Base-by-base conservation (phyloP, 2,329 filamentous ascomycete genomes). In the Exophiala phaeomuriformis region DNA sequence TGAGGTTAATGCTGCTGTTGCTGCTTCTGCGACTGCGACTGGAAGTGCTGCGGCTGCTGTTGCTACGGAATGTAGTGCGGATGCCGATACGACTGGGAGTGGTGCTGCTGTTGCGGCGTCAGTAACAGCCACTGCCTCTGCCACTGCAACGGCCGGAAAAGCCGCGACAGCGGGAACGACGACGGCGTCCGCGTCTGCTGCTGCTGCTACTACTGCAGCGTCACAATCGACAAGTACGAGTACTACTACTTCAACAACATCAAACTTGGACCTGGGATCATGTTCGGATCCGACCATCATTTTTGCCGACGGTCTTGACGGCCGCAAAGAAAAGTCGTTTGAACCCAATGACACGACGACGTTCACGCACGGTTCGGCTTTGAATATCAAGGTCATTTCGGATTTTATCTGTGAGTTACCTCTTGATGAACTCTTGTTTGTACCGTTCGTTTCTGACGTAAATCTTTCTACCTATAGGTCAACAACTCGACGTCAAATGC, bases 361-460 rank as follows among this genome's bases (percentile, higher is more conserved):
- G 63, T 81, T 80, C 68, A 71, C 69, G 65, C 78, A 80, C 66
- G 77, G 77, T 49, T 77, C 75, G 2, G 77, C 77, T 5, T 64
- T 71, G 39, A 72, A 72, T 62, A 76, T 77, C 61, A 68, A 64
- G 40, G 67, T 77, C 61, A 73, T 78, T 59, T 68, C 75, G 9
- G 59, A 67, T 43, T 78, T 78, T 61, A 75, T 76, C 64, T 77
- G 74, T 57, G 48, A 47, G 54, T 57, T 10, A 6, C 4, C 10
- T 9, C n/a, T 5, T 10, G 41, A 29, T 43, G 3, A 5, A n/a
- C 19, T 9, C 28, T 12, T 42, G 19, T 27, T 37, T 29, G 32
- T 32, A 19, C 43, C 9, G 8, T 7, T 36, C 41, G n/a, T 28
- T 27, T 9, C 42, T 45, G 29, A 32, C 32, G 10, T 30, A n/a